phyloP scores from a whole-genome alignment of 768 basidiomycete species.

The Termitomyces sp. region DNA sequence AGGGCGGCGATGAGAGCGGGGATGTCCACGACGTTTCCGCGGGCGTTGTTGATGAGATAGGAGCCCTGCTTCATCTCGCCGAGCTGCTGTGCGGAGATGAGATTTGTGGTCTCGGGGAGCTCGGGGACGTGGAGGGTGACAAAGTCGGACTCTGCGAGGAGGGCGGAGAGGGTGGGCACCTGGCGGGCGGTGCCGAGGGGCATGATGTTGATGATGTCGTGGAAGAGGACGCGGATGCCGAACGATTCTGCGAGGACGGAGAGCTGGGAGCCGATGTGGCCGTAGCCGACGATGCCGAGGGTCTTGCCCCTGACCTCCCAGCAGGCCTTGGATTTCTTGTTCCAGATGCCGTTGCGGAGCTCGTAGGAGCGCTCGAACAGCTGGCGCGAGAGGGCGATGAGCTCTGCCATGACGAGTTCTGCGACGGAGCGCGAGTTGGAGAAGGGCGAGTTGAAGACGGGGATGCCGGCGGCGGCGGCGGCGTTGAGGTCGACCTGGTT shows the following conservation, averaged over 20 bases:
- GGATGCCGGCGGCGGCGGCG: constrained; percentile 84
- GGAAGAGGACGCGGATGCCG: constrained; percentile 92
- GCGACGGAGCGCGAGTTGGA: constrained; percentile 99
- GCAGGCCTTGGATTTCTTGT: constrained; percentile 97
- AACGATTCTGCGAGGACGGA: constrained; percentile 96
- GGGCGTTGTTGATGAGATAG: constrained; percentile 97
- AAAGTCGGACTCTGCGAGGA: constrained; percentile 83
- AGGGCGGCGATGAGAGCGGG: constrained; percentile 80
- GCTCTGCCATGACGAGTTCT: constrained; percentile 92
- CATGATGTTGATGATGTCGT: constrained; percentile 96
- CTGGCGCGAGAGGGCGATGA: constrained; percentile 92
- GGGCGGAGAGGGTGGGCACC: constrained; percentile 67
- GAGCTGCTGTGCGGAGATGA: constrained; percentile 78
- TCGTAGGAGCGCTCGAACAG: constrained; percentile 85
- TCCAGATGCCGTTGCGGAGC: constrained; percentile 89
- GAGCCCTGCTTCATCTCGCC: constrained; percentile 91
- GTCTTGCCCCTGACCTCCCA: constrained; percentile 99
- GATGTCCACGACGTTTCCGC: constrained; percentile 93
- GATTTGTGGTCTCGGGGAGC: constrained; percentile 89
- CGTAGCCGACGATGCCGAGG: constrained; percentile 95
- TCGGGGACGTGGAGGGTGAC: constrained; percentile 97
- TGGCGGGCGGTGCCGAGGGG: constrained; percentile 92
- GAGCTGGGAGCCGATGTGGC: constrained; percentile 96
- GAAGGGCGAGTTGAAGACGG: constrained; percentile 99
- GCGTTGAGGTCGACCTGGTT: constrained; percentile 92